Evolutionary conservation across 1,284 basidiomycete genomes (phyloP), one percentile per base, ranked within the genome.

Genomic region (Wolfiporia cocos): DNA sequence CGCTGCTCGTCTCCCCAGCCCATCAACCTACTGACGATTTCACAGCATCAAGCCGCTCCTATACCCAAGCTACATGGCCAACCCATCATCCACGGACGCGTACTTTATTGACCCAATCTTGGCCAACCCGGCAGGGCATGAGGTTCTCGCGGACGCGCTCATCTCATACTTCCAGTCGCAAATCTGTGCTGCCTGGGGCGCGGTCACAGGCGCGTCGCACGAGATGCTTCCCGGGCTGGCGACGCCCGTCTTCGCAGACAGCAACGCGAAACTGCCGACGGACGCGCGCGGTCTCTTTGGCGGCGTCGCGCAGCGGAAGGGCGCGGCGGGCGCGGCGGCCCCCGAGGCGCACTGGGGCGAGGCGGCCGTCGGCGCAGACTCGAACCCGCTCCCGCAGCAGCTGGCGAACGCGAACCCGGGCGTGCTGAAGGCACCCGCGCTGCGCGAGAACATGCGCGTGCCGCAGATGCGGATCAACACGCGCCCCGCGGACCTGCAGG

Each of bases 111-210:
- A 96, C 61, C 76, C 85, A 1, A 66, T 95, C 34, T 79, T 96
- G n/a, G 84, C 91, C 32, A 92, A 78, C 63, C 50, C 78, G 0
- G 60, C 67, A 1, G 94, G 93, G 0, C 94, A 97, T 62, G 79
- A 85, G 46, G 65, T 96, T 39, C 74, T 97, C 45, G 70, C 87
- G 26, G 93, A 97, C 59, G 78, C 90, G 26, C 74, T 97, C 49
- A 76, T 87, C 50, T 79, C 87, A 6, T 97, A 92, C 66, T 74
- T 97, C 64, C 84, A 95, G 62, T 73, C 76, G 17, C 90, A 94
- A 61, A 80, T 92, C 44, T 97, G 93, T 61, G 66, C 73, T 3
- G 82, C 86, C 3, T 96, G 92, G 92, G 76, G 78, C 4, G 76
- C 83, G 0, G 81, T 80, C 2, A 76, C 74, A 19, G 88, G 86